Base-by-base conservation (phyloP, 495 filamentous ascomycete genomes). In the Aspergillus leporis region DNA sequence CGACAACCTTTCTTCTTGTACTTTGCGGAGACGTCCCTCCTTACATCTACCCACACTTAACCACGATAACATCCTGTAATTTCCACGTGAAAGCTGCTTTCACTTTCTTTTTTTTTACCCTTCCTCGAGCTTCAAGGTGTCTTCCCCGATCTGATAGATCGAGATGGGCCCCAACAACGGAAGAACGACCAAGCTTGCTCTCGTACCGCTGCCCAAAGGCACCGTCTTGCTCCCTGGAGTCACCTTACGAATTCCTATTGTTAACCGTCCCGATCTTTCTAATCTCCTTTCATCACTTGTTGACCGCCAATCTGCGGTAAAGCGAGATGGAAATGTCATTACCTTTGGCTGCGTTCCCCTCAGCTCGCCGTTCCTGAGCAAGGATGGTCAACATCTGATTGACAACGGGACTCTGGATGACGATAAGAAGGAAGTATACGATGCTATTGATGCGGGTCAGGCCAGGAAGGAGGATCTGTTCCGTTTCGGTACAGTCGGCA, bases 321-420 rank as follows among this genome's bases (percentile, higher is more conserved):
- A 82, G 36, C 82, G 85, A 8, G 87, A 87, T 62, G 80, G 80
- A 49, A 84, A 83, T 58, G 71, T 81, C 55, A 83, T 94, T 59
- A 85, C 86, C 40, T 85, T 97, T 61, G 88, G 86, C 58, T 97
- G 92, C 73, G 81, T 96, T 61, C 92, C 92, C 36, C 79, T 95
- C 53, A 83, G 77, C 54, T 92, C 89, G 13, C 84, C 87, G 16
- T 76, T 86, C 18, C 74, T 95, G 23, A 85, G 83, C 55, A 77
- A 77, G 31, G 81, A 88, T 62, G 91, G 91, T 55, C 85, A 91
- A 71, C 79, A 82, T 51, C 80, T 94, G 32, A 78, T 92, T 45
- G 79, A 85, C 55, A 77, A 80, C 55, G 81, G 72, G 51, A 61
- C 59, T 23, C 56, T 72, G 16, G 74, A 80, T 34, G 70, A 72